These are phyloP conservation scores for Lactifluus pinguis DNA, from an alignment of 768 basidiomycete species.

Conservation along the genomic window DNA sequence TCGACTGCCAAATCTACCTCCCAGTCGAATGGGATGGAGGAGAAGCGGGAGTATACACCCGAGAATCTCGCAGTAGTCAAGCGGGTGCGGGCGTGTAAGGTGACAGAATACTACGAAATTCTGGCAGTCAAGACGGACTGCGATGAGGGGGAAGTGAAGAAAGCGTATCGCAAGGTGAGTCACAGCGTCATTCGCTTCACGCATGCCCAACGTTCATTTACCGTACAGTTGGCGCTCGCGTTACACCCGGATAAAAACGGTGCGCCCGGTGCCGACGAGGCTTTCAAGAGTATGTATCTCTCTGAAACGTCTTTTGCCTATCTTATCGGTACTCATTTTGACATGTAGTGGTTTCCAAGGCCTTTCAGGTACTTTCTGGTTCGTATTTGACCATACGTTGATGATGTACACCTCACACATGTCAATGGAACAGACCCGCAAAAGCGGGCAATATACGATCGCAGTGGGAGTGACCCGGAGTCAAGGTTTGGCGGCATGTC, in stretches of 20 bases:
- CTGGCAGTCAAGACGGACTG: slow-evolving; percentile 69
- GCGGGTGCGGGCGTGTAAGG: slow-evolving; percentile 76
- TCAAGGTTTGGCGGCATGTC: slow-evolving; percentile 66
- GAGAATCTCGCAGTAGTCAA: slow-evolving; percentile 81
- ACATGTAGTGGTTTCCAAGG: slow-evolving; percentile 85
- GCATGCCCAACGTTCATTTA: not conserved
- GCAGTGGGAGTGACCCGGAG: slow-evolving; percentile 82
- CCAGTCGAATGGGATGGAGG: slow-evolving; percentile 28
- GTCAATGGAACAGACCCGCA: slow-evolving; percentile 51
- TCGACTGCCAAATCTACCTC: slow-evolving; percentile 37
- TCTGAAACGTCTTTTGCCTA: slow-evolving; percentile 1
- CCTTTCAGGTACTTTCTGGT: slow-evolving; percentile 91
- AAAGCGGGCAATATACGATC: slow-evolving; percentile 82
- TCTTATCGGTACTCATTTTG: slow-evolving; percentile 8
- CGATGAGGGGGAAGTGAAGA: slow-evolving; percentile 81
- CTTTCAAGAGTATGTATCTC: slow-evolving; percentile 77
- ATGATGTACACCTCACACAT: not conserved
- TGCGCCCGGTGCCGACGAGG: slow-evolving; percentile 96
- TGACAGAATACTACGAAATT: slow-evolving; percentile 91
- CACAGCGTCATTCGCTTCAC: not conserved
- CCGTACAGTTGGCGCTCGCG: slow-evolving; percentile 67
- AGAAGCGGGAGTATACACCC: slow-evolving; percentile 64
- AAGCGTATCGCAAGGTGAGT: slow-evolving; percentile 89
- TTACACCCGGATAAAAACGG: slow-evolving; percentile 92
- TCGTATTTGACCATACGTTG: slow-evolving; percentile 1